Evolutionary conservation across 768 basidiomycete species (phyloP), one percentile per base, ranked within the genome.

Genomic region (Rhizopogon vesiculosus): DNA sequence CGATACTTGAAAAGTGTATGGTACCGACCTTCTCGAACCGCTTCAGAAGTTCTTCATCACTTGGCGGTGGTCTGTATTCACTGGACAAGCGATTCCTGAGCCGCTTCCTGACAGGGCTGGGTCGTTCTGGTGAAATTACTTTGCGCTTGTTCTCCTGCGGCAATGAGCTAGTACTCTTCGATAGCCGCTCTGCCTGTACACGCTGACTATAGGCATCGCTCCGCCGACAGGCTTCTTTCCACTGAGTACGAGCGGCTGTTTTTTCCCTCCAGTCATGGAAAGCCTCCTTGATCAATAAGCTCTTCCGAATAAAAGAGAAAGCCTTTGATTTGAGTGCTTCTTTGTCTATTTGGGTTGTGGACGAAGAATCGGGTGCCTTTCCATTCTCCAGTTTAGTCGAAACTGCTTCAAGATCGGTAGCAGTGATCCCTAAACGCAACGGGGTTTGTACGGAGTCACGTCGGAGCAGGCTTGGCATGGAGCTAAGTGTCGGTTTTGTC

Each of bases 11-110:
- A 29, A 31, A 5, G n/a, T 42, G 13, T 13, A 12, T 39, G 18
- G 3, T 16, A 54, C 70, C 66, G 64, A 88, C 89, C 82, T 88
- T 82, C 76, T 82, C 82, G 62, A 89, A 79, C 54, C 85, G 77
- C 66, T 68, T 77, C 13, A 81, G 85, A 50, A 89, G 75, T 35
- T 83, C 83, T 57, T 84, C 85, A 55, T 88, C 88, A 15, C 80
- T 84, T 54, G 77, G 68, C 16, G 83, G 82, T 7, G 78, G 73
- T 43, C 71, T 72, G 57, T 83, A 86, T 48, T 78, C 77, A 41
- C 62, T 57, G 4, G 74, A 74, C 18, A 69, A 57, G 5, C 77
- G 72, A 19, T 65, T 67, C n/a, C 68, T 70, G 8, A 64, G 46
- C 12, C 76, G 71, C 43, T 64, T 71, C 45, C 59, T 67, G 22